Evolutionary conservation across 495 filamentous ascomycete species (phyloP).

Genomic region (Aspergillus diversus): DNA sequence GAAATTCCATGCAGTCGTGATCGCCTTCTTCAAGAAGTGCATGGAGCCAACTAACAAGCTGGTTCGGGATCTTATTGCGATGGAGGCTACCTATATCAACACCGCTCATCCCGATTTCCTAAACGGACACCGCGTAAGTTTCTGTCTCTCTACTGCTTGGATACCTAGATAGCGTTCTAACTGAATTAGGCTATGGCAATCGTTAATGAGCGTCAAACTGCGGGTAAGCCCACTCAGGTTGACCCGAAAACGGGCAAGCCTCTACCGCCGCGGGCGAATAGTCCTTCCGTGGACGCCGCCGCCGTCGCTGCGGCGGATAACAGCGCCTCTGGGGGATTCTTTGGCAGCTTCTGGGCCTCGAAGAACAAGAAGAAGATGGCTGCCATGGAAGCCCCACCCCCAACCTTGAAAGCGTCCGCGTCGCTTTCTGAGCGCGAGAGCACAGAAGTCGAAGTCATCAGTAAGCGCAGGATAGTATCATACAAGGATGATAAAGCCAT

Average conservation of each 20-base stretch:
- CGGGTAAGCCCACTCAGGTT: conserved; percentile 87
- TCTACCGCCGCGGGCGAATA: conserved; percentile 74
- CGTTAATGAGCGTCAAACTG: conserved; percentile 85
- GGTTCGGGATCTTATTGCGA: conserved; percentile 86
- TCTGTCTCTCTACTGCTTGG: neutral
- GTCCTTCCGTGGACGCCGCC: conserved; percentile 60
- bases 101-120: conserved; percentile 98
- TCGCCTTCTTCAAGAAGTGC: conserved; percentile 94
- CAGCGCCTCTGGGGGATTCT: conserved; percentile 80
- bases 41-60: conserved; percentile 98
- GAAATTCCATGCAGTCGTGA: conserved; percentile 94
- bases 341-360: conserved; percentile 93
- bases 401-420: conserved; percentile 90
- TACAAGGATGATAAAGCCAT: neutral
- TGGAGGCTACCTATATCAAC: conserved; percentile 98
- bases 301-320: conserved; percentile 55
- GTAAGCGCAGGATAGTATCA: conserved; percentile 59
- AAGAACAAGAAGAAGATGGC: conserved; percentile 99
- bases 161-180: conserved; percentile 16
- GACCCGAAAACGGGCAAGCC: conserved; percentile 99
- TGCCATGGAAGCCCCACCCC: conserved; percentile 94
- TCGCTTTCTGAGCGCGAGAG: conserved; percentile 88
- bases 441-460: conserved; percentile 97
- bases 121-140: conserved; percentile 81
- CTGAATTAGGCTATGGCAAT: conserved; percentile 83